Evolutionary conservation across 345 rosid genomes (phyloP), one percentile per base, ranked within the genome.

Genomic region (Syzygium oleosum): DNA sequence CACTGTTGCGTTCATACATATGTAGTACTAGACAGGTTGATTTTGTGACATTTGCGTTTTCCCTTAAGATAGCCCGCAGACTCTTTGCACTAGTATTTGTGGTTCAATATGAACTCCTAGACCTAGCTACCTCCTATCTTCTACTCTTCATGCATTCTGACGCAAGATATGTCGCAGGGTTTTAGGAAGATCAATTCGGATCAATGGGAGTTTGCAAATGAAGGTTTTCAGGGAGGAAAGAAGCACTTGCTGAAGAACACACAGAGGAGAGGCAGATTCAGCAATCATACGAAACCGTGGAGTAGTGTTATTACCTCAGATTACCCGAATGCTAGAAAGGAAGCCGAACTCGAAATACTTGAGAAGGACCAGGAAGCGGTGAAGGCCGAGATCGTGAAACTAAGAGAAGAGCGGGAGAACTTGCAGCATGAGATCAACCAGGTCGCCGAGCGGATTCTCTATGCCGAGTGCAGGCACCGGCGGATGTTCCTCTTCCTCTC

Each of bases 191-290:
- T 94, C n/a, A 90, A 93, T 77, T 85, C 93, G 1, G 95, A 95
- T 51, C 88, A 92, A 80, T 94, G 97, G 96, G 95, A 95, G 86
- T 95, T 94, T 63, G 95, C 95, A 9, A 93, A 93, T 84, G 92
- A 91, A 31, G 92, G 89, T 83, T 93, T 95, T 91, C 94, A 73
- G 52, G 91, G 91, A 84, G 95, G 95, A 84, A 91, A 94, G 88
- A 93, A 86, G 86, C 92, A 92, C 88, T 91, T 94, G 91, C 92
- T 94, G 58, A 95, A 92, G 89, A 91, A 85, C 88, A 93, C 93
- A 29, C 91, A 89, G 91, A 91, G 95, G 79, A 92, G 94, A 88
- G 87, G 90, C 84, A 88, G 86, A 89, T 55, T 23, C 89, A 86
- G 14, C 89, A 34, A 16, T 89, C 84, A 34, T 65, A 52, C 9